Evolutionary conservation across 2,329 filamentous ascomycete genomes (phyloP).

Genomic region (Didymosphaeria variabile): DNA sequence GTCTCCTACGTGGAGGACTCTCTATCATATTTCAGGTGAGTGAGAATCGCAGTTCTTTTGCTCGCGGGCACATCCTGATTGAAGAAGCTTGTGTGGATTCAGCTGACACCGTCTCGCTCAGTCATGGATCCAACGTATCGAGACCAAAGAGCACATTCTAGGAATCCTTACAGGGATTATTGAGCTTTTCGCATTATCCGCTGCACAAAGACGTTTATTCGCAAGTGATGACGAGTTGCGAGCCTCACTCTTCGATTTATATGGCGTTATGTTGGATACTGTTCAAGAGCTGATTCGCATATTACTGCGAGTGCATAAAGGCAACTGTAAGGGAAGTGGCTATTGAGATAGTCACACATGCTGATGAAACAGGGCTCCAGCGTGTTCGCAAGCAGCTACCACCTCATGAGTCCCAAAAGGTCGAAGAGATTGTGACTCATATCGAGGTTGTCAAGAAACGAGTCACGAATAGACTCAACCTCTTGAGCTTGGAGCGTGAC

Average conservation of each 20-base stretch:
- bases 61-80: background rate
- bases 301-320: conserved; percentile 5
- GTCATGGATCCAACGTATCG: conserved; percentile 5
- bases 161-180: background rate
- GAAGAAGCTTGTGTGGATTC: too few species aligned
- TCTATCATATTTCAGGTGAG: conserved; percentile 2
- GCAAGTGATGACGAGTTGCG: background rate
- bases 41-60: background rate
- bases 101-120: background rate
- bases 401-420: background rate
- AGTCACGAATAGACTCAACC: background rate
- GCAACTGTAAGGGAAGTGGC: background rate
- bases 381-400: conserved; percentile 1
- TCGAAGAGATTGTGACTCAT: background rate
- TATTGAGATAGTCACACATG: background rate
- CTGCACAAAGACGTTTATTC: background rate
- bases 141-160: conserved; percentile 3
- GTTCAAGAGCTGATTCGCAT: background rate
- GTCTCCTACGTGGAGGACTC: conserved; percentile 4
- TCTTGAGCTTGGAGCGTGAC: background rate
- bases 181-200: background rate
- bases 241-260: background rate
- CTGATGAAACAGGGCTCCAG: background rate
- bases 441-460: background rate
- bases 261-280: conserved; percentile 1